Conservation (phyloP, 1,284 basidiomycete species). For the Rhodotorula sp. region DNA sequence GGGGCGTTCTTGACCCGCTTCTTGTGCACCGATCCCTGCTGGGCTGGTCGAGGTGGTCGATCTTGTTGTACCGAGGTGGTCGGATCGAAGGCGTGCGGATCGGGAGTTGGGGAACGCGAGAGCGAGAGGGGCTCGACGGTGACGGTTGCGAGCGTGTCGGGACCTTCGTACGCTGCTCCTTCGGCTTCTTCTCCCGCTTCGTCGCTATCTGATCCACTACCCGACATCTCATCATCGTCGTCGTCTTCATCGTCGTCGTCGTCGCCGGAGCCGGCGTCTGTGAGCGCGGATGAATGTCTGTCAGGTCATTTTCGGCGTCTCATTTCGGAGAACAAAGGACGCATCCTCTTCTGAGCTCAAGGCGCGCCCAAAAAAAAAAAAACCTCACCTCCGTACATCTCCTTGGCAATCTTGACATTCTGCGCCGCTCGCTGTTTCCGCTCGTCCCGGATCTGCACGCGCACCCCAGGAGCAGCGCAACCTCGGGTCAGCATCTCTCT, state of each 20-base stretch:
- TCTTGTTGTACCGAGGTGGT: not conserved
- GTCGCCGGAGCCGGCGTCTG: conserved; percentile 1
- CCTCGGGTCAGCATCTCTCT: no score
- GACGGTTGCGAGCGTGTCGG: conserved; percentile 36
- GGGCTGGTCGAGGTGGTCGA: not conserved
- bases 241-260: conserved; percentile 27
- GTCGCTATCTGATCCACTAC: conserved; percentile 4
- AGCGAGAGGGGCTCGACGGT: conserved; percentile 33
- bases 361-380: no score
- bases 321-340: no score
- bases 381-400: conserved; percentile 42
- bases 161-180: conserved; percentile 22
- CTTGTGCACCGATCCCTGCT: conserved; percentile 19
- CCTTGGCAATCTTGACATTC: conserved; percentile 39
- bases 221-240: conserved; percentile 3
- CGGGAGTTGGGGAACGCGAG: conserved; percentile 35
- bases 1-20: conserved; percentile 29
- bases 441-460: conserved; percentile 38
- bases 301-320: no score
- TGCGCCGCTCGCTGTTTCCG: conserved; percentile 40
- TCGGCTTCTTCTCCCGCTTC: not conserved
- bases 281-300: no score
- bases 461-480: no score
- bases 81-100: not conserved
- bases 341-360: no score